Base-by-base conservation (phyloP, 2,329 filamentous ascomycete genomes). In the Verticillium tricorpus region DNA sequence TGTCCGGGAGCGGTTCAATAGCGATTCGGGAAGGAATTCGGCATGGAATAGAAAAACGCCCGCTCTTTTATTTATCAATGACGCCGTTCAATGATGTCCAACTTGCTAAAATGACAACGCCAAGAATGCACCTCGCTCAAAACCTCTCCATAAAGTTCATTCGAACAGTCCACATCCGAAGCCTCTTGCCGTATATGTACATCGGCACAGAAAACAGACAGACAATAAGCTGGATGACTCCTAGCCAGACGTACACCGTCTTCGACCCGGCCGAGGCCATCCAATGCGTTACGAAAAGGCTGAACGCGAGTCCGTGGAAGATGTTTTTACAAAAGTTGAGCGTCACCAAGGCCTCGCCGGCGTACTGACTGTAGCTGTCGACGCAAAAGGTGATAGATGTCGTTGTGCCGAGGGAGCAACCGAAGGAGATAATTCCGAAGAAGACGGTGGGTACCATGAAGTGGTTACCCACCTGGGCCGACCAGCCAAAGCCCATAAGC, bases 401-500 rank as follows among this genome's bases (percentile, higher is more conserved):
- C 0, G 94, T 97, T 32, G 89, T 93, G 0, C 92, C 94, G 1
- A 98, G 81, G 3, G 90, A 91, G 76, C 94, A 97, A 1, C 94
- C 95, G 70, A 98, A 97, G 0, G 91, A 95, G 37, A 97, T 88
- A 56, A 97, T 74, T 7, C 94, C 94, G 67, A 98, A 97, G 77
- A 98, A 97, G 4, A 96, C 73, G 0, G 94, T 97, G 0, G 95
- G 95, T 0, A 97, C 91, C 59, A 97, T 96, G 91, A 91, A 98
- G 25, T 83, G 80, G 69, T 97, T 87, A 25, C 81, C 81, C 61
- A 88, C 83, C 65, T 92, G 75, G 0, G 90, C 92, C 11, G 90
- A 93, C 95, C 94, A 98, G n/a, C 94, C 94, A 70, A 95, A 98
- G 2, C 93, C 94, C 88, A 97, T 96, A 15, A 98, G 83, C 0